These are phyloP conservation scores for Starmerella ratchasimensis DNA, from an alignment of 805 yeast species.

Conservation along the genomic window DNA sequence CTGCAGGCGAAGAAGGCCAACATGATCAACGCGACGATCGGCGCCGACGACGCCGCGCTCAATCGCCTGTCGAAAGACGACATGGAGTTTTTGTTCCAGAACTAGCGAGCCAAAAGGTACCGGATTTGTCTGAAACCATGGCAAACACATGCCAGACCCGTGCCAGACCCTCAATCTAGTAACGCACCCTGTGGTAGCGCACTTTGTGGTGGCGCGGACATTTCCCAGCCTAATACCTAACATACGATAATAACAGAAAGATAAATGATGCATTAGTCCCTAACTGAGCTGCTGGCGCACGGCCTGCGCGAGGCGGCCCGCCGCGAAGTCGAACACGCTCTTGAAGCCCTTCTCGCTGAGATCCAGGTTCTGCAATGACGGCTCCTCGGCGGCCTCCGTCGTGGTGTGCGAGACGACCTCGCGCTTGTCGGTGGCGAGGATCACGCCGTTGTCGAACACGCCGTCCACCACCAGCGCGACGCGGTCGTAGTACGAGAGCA, in stretches of 20 bases:
- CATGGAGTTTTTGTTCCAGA: slow-evolving; percentile 83
- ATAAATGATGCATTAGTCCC: background rate
- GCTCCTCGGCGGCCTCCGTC: slow-evolving; percentile 64
- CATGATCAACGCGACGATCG: slow-evolving; percentile 95
- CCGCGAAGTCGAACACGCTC: slow-evolving; percentile 80
- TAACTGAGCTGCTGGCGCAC: slow-evolving; percentile 29
- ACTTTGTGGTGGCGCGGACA: too few relatives aligned
- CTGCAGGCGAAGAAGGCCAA: slow-evolving; percentile 94
- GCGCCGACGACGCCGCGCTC: slow-evolving; percentile 82
- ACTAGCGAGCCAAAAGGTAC: slow-evolving; percentile 28
- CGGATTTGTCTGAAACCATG: too few relatives aligned
- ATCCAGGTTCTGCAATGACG: slow-evolving; percentile 29
- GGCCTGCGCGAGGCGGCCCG: slow-evolving; percentile 48
- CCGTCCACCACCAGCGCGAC: slow-evolving; percentile 81
- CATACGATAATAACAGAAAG: background rate
- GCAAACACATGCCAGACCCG: too few relatives aligned
- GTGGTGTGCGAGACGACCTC: slow-evolving; percentile 84
- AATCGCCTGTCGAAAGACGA: slow-evolving; percentile 84
- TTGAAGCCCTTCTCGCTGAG: slow-evolving; percentile 38
- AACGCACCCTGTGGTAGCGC: too few relatives aligned
- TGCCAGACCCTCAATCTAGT: too few relatives aligned
- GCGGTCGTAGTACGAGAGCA: slow-evolving; percentile 74
- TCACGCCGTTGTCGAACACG: slow-evolving; percentile 82
- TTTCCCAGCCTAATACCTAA: too few relatives aligned
- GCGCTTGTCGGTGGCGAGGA: slow-evolving; percentile 78